phyloP scores from a whole-genome alignment of 2,329 filamentous ascomycete species.

The Colletotrichum karsti region DNA sequence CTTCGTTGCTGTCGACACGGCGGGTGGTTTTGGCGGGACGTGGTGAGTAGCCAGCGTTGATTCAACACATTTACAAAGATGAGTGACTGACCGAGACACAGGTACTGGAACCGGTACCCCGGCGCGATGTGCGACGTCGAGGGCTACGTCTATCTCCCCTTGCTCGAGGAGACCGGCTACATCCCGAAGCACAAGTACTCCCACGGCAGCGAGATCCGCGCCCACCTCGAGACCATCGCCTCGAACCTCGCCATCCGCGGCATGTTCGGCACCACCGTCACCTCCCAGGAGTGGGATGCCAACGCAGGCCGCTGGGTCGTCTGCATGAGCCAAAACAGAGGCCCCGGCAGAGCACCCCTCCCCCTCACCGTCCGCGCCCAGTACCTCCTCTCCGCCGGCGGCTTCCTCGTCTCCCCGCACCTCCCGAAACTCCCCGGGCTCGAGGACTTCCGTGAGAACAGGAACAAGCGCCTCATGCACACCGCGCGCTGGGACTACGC shows the following conservation, averaged over 20 bases:
- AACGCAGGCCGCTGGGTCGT: constrained; percentile 32
- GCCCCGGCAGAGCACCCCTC: constrained; percentile 23
- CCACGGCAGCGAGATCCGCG: constrained; percentile 47
- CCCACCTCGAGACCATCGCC: constrained; percentile 50
- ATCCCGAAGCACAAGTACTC: constrained; percentile 38
- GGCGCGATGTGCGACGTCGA: constrained; percentile 65
- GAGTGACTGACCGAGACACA: constrained; percentile 43
- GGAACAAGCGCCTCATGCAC: constrained; percentile 50
- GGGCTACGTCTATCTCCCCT: constrained; percentile 33
- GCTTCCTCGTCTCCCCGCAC: constrained; percentile 38
- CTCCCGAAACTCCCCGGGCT: constrained; percentile 37
- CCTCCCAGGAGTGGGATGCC: constrained; percentile 54
- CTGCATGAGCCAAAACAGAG: constrained; percentile 31
- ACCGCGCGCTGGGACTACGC: constrained; percentile 54
- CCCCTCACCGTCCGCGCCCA: constrained; percentile 38
- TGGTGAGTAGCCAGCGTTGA: background rate
- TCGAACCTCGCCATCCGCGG: constrained; percentile 45
- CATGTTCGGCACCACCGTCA: constrained; percentile 51
- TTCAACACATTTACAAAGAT: background rate
- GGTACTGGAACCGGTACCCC: constrained; percentile 61
- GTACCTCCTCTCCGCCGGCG: constrained; percentile 47
- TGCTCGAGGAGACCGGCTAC: constrained; percentile 24
- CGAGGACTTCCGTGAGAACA: constrained; percentile 41
- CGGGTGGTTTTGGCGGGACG: background rate
- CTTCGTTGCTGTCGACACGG: background rate